phyloP scores from a whole-genome alignment of 352 stramenopile species.

The Globisporangium heterothallicum region DNA sequence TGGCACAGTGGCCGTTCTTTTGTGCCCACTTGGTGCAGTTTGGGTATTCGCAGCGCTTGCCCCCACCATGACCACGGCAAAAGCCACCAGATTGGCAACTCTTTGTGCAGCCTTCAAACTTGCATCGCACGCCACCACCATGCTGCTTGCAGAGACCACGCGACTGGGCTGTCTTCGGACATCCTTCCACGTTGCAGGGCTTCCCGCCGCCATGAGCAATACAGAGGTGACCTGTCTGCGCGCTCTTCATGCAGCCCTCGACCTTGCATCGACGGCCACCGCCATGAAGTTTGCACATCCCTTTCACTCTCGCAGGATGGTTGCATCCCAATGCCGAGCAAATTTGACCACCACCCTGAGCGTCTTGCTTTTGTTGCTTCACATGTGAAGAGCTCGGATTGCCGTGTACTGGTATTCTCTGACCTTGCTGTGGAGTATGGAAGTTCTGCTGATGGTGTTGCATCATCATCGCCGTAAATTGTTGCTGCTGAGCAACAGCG shows the following conservation, averaged over 20 bases:
- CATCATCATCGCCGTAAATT: constrained; percentile 62
- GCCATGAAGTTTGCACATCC: constrained; percentile 85
- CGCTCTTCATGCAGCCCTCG: constrained; percentile 85
- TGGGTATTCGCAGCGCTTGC: constrained; percentile 80
- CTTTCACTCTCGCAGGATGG: constrained; percentile 71
- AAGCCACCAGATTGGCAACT: constrained; percentile 83
- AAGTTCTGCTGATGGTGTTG: constrained; percentile 33
- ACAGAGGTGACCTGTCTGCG: constrained; percentile 78
- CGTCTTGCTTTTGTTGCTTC: constrained; percentile 54
- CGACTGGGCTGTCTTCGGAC: constrained; percentile 82
- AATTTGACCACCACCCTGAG: constrained; percentile 44
- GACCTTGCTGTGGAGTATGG: constrained; percentile 23
- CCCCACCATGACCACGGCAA: constrained; percentile 75
- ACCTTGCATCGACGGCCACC: constrained; percentile 79
- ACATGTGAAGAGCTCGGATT: constrained; percentile 42
- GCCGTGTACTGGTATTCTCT: constrained; percentile 23
- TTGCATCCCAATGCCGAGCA: constrained; percentile 77
- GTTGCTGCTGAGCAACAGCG: constrained; percentile 27
- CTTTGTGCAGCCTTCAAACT: constrained; percentile 85
- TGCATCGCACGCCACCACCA: constrained; percentile 78
- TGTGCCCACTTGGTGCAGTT: constrained; percentile 86
- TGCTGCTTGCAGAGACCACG: constrained; percentile 83
- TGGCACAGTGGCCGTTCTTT: constrained; percentile 84
- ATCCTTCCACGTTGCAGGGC: constrained; percentile 80
- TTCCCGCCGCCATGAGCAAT: constrained; percentile 83